Evolutionary conservation across 1,139 yeast genomes (phyloP).

Genomic region (Sugiyamaella grinbergsii): DNA sequence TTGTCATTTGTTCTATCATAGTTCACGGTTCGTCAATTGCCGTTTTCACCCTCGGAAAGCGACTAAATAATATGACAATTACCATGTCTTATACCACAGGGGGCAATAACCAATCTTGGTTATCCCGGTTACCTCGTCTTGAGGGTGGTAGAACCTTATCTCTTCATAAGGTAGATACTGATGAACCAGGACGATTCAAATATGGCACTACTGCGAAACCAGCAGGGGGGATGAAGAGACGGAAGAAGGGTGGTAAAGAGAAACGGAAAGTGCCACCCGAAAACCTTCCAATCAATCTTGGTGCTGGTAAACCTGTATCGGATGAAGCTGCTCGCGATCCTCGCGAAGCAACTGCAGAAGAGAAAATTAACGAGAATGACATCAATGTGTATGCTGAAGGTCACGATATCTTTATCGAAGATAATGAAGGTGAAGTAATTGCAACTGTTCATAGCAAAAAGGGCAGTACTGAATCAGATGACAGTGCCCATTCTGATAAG

Average conservation of each 20-base stretch:
- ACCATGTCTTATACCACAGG: conserved; percentile 87
- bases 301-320: conserved; percentile 32
- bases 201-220: conserved; percentile 58
- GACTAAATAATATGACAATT: conserved; percentile 87
- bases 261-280: conserved; percentile 37
- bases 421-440: conserved; percentile 76
- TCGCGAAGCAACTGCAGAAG: conserved; percentile 29
- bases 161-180: conserved; percentile 76
- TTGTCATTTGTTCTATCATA: conserved; percentile 81
- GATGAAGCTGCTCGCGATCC: conserved; percentile 28
- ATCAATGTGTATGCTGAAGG: conserved; percentile 75
- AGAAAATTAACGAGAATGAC: conserved; percentile 29
- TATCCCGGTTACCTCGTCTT: conserved; percentile 79
- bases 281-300: conserved; percentile 38
- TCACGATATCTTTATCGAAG: conserved; percentile 68
- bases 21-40: conserved; percentile 98
- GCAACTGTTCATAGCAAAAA: conserved; percentile 39
- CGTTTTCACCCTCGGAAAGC: conserved; percentile 82
- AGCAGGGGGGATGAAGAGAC: conserved; percentile 70
- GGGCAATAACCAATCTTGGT: conserved; percentile 76
- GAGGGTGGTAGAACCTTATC: conserved; percentile 74
- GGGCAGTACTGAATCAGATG: conserved; percentile 14
- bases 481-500: conserved; percentile 4
- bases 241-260: conserved; percentile 46
- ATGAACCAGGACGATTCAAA: conserved; percentile 43